Evolutionary conservation across 2,329 filamentous ascomycete genomes (phyloP).

Genomic region (Neodidymelliopsis sp.): DNA sequence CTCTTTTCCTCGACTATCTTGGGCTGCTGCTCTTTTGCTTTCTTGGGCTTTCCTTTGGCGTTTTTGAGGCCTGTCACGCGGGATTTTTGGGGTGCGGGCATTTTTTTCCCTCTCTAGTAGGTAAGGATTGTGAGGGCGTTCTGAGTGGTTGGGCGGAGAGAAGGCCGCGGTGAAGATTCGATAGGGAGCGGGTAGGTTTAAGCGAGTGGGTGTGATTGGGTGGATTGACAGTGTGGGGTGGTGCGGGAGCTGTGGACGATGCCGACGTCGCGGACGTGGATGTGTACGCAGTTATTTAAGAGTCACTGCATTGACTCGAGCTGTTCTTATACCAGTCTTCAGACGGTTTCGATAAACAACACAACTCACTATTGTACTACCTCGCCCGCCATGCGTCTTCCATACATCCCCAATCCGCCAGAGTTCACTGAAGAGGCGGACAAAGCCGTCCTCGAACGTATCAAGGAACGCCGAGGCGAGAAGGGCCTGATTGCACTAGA

Average conservation of each 20-base stretch:
- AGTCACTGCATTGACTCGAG: background rate
- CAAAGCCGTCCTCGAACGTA: slow-evolving; percentile 58
- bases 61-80: slow-evolving; percentile 22
- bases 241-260: background rate
- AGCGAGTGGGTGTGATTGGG: slow-evolving; percentile 17
- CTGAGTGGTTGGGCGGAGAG: slow-evolving; percentile 9
- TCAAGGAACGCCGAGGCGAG: slow-evolving; percentile 60
- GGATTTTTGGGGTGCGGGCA: slow-evolving; percentile 12
- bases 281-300: background rate
- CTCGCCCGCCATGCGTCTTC: slow-evolving; percentile 58
- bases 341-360: too few species aligned
- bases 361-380: too few species aligned
- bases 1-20: slow-evolving; percentile 12
- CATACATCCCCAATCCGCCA: slow-evolving; percentile 61
- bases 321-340: too few species aligned
- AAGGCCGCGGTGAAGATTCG: slow-evolving; percentile 17
- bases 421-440: slow-evolving; percentile 56
- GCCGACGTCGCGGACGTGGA: too few species aligned
- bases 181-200: slow-evolving; percentile 14
- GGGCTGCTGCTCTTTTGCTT: slow-evolving; percentile 19
- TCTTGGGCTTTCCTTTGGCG: slow-evolving; percentile 22
- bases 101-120: too few species aligned
- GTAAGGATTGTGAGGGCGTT: too few species aligned
- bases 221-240: slow-evolving; percentile 10
- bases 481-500: slow-evolving; percentile 61